These are phyloP conservation scores for Mycena floridula DNA, from an alignment of 768 basidiomycete genomes.

Conservation along the genomic window DNA sequence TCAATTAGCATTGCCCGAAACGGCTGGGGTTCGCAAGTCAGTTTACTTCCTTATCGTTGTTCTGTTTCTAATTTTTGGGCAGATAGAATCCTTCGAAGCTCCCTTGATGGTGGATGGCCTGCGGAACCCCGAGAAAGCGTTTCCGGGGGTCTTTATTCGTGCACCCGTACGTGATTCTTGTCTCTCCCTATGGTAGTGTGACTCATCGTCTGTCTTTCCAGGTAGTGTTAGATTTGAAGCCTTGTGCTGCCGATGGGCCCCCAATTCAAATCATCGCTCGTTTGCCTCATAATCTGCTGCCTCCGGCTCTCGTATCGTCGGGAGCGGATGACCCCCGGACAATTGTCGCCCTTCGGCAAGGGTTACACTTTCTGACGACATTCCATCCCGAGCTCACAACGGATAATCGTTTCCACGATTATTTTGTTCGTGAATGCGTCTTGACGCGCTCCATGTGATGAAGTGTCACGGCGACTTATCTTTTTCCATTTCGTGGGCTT, in stretches of 20 bases:
- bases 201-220: constrained; percentile 20
- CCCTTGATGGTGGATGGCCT: constrained; percentile 61
- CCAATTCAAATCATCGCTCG: constrained; percentile 69
- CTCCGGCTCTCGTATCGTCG: constrained; percentile 30
- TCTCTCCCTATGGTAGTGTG: background rate
- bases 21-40: constrained; percentile 92
- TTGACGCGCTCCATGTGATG: constrained; percentile 17
- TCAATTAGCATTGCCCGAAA: constrained; percentile 79
- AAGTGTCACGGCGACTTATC: too few species aligned
- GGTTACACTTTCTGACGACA: constrained; percentile 76
- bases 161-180: constrained; percentile 55
- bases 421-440: constrained; percentile 78
- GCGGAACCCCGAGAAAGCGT: constrained; percentile 51
- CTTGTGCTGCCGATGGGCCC: constrained; percentile 37
- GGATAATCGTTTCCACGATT: constrained; percentile 88
- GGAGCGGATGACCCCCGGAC: constrained; percentile 51
- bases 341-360: constrained; percentile 83
- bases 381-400: constrained; percentile 93
- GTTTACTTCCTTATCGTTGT: background rate
- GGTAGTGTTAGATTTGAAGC: constrained; percentile 56
- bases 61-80: constrained; percentile 3
- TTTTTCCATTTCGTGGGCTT: too few species aligned
- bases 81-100: constrained; percentile 91
- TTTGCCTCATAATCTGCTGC: constrained; percentile 48
- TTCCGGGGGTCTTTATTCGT: constrained; percentile 88